Conservation (phyloP, 768 basidiomycete species). For the Kwoniella sp. region DNA sequence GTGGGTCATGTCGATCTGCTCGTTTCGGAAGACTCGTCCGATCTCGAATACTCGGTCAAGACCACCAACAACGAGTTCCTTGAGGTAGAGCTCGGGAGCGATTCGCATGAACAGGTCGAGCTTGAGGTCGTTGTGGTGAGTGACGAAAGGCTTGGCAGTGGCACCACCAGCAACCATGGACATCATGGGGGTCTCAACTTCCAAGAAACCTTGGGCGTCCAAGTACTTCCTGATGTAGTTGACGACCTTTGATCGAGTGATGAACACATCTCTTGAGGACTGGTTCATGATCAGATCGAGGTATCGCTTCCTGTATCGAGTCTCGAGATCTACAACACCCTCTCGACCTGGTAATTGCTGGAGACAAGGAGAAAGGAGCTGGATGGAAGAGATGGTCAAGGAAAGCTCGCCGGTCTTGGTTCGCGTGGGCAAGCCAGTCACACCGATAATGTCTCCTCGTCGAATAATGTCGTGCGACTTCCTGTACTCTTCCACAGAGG, state of each 20-base stretch:
- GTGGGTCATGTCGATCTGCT: constrained; percentile 97
- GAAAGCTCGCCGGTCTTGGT: constrained; percentile 96
- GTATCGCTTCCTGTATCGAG: constrained; percentile 96
- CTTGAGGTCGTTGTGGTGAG: constrained; percentile 97
- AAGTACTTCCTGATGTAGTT: constrained; percentile 91
- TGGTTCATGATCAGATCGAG: constrained; percentile 95
- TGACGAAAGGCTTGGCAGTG: constrained; percentile 97
- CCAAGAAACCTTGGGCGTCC: constrained; percentile 89
- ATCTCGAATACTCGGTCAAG: constrained; percentile 98
- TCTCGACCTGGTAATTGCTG: constrained; percentile 85
- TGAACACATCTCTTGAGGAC: constrained; percentile 82
- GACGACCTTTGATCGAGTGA: constrained; percentile 84
- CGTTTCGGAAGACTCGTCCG: constrained; percentile 95
- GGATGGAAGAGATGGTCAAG: constrained; percentile 75
- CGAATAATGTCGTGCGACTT: constrained; percentile 81
- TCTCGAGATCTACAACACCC: constrained; percentile 95
- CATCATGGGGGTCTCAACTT: constrained; percentile 99
- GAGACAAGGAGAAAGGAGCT: constrained; percentile 90
- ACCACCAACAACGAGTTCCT: constrained; percentile 94
- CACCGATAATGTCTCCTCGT: constrained; percentile 94
- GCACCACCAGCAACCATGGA: constrained; percentile 95
- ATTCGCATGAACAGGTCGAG: constrained; percentile 96
- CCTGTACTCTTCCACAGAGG: constrained; percentile 62
- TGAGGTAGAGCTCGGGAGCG: constrained; percentile 96
- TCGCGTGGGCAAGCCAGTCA: constrained; percentile 81